Evolutionary conservation across 2,329 filamentous ascomycete species (phyloP).

Genomic region (Pestalotiopsis sp.): DNA sequence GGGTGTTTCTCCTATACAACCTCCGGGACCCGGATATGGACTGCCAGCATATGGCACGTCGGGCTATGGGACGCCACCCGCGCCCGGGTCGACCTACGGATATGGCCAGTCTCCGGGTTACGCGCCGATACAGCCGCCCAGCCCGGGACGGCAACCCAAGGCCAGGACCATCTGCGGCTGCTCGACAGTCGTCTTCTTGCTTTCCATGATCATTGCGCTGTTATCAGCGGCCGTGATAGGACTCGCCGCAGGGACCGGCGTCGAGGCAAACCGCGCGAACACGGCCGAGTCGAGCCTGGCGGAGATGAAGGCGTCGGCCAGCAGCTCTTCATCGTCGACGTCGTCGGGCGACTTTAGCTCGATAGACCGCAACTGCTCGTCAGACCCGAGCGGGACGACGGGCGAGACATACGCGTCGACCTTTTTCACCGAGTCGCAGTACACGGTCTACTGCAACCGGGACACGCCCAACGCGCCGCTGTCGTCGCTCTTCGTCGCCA

Average conservation of each 20-base stretch:
- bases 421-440: slow-evolving; percentile 37
- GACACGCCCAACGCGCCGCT: slow-evolving; percentile 41
- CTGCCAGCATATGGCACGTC: slow-evolving; percentile 1
- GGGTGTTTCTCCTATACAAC: slow-evolving; percentile 16
- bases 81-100: slow-evolving; percentile 17
- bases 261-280: slow-evolving; percentile 42
- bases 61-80: slow-evolving; percentile 17
- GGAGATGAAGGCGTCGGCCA: slow-evolving; percentile 25
- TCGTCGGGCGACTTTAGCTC: slow-evolving; percentile 26
- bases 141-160: slow-evolving; percentile 17
- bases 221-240: slow-evolving; percentile 44
- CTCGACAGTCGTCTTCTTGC: slow-evolving; percentile 39
- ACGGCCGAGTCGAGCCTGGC: slow-evolving; percentile 36
- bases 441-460: slow-evolving; percentile 46
- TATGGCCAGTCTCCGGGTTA: slow-evolving; percentile 23
- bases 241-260: slow-evolving; percentile 45
- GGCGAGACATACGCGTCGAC: slow-evolving; percentile 41
- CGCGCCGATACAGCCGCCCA: slow-evolving; percentile 14
- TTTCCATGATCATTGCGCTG: slow-evolving; percentile 42
- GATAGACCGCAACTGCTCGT: slow-evolving; percentile 44
- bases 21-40: background rate
- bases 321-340: slow-evolving; percentile 23
- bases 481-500: slow-evolving; percentile 42
- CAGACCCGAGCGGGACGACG: slow-evolving; percentile 34
- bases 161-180: slow-evolving; percentile 36